Base-by-base conservation (phyloP, 306 rosid genomes). In the Sindora glabra region DNA sequence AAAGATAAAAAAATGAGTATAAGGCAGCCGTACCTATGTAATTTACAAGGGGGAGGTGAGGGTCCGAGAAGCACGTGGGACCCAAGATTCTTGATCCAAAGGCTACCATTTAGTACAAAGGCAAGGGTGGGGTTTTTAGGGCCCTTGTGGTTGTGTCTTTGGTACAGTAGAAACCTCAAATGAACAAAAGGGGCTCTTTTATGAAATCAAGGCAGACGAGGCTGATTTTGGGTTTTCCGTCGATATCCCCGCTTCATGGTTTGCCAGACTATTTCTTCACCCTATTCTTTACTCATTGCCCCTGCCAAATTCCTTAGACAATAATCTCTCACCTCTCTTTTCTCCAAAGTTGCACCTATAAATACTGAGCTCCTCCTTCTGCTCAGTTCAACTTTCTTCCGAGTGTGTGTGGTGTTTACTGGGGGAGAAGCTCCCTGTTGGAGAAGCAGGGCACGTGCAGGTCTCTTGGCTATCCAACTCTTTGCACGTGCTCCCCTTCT, bases 391-490 rank as follows among this genome's bases (percentile, higher is more conserved):
- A 49, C 69, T 52, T 51, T 33, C 14, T 44, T 62, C 69, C 58
- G 56, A 24, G 41, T 34, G 48, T 23, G 44, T 45, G 19, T 21
- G 45, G 21, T 46, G 38, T 54, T 60, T 41, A 54, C 33, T 47
- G 76, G 91, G 78, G 79, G 95, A 62, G 82, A 61, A 74, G 53
- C 79, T 81, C 91, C 88, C 59, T 59, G 96, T 64, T 92, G 98
- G 98, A 92, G 98, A 92, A 92, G 94, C 94, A 92, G 96, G 95
- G 92, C 98, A 92, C 98, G 96, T 88, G 98, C 95, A 88, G 81
- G 32, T 39, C 33, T 14, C 12, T 65, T 48, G 29, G 30, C 67
- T 65, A 23, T 64, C 40, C 6, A 47, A 56, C 30, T 32, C 9
- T 65, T 83, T 85, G 95, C 98, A 88, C 83, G 92, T 78, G 92